Conservation (phyloP, 192 early-diverging fungal species). For the Rhizophagus prolifer region DNA sequence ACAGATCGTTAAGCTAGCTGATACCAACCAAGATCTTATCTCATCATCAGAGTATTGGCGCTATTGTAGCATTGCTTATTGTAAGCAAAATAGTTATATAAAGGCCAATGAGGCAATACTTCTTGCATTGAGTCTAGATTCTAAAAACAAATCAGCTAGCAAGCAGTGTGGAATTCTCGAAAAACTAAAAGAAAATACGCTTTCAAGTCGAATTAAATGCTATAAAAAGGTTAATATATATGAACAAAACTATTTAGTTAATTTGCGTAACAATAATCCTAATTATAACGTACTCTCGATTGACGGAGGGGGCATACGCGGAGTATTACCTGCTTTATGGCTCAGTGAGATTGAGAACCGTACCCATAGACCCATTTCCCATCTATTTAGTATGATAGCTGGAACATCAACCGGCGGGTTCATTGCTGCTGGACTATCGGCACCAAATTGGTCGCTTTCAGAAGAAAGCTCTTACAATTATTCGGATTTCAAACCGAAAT, state of each 20-base stretch:
- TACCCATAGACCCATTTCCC: conserved; percentile 9
- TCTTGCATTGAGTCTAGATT: neutral
- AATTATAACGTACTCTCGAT: neutral
- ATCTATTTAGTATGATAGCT: conserved; percentile 13
- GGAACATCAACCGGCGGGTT: neutral
- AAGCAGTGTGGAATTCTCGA: neutral
- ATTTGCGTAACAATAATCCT: neutral
- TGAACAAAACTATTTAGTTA: neutral
- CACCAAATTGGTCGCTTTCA: neutral
- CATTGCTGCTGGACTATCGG: neutral
- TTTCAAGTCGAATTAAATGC: neutral
- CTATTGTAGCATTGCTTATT: neutral
- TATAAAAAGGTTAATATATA: neutral
- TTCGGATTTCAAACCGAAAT: neutral
- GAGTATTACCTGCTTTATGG: conserved; percentile 9
- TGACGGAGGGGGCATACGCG: neutral
- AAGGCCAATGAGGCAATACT: neutral
- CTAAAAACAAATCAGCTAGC: neutral
- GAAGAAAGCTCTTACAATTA: neutral
- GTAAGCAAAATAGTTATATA: neutral
- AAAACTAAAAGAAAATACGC: neutral
- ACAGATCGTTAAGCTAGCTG: neutral
- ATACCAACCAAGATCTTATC: neutral
- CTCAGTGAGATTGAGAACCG: conserved; percentile 2
- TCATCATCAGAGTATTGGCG: neutral